Conservation (phyloP, 345 rosid species). For the Xanthoceras sorbifolium region DNA sequence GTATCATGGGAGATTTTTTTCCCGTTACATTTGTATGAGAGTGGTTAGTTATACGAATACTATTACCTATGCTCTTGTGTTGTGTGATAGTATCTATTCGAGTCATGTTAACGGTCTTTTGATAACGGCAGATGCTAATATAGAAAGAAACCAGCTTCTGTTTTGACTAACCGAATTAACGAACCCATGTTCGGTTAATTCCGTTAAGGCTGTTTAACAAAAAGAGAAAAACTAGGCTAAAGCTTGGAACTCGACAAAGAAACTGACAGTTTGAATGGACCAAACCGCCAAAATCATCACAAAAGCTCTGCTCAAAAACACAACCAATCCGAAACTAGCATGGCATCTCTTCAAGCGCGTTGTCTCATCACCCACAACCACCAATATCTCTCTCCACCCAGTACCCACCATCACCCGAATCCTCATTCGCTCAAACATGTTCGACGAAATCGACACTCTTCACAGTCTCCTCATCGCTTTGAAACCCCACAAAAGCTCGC, state of each 20-base stretch:
- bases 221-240: too few relatives aligned
- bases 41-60: too few relatives aligned
- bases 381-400: conserved; percentile 35
- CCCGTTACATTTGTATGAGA: too few relatives aligned
- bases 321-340: conserved; percentile 70
- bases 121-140: too few relatives aligned
- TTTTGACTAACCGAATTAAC: too few relatives aligned
- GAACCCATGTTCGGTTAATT: too few relatives aligned
- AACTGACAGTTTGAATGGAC: conserved; percentile 41
- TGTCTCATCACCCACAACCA: conserved; percentile 42
- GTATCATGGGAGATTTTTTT: too few relatives aligned
- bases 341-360: conserved; percentile 84
- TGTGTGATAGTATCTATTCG: too few relatives aligned
- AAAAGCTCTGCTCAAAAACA: conserved; percentile 60
- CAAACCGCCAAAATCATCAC: conserved; percentile 50
- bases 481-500: conserved; percentile 20
- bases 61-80: too few relatives aligned
- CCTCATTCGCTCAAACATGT: conserved; percentile 67
- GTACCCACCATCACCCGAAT: conserved; percentile 61
- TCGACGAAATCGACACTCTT: conserved; percentile 63
- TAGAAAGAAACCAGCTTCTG: too few relatives aligned
- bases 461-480: conserved; percentile 54
- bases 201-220: background rate
- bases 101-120: too few relatives aligned
- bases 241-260: background rate